A percentile compares a stretch with the other conserved stretches of the same genome.
Evolutionary conservation across 2,329 filamentous ascomycete genomes (phyloP).

Genomic region (Colletotrichum euphorbiae): DNA sequence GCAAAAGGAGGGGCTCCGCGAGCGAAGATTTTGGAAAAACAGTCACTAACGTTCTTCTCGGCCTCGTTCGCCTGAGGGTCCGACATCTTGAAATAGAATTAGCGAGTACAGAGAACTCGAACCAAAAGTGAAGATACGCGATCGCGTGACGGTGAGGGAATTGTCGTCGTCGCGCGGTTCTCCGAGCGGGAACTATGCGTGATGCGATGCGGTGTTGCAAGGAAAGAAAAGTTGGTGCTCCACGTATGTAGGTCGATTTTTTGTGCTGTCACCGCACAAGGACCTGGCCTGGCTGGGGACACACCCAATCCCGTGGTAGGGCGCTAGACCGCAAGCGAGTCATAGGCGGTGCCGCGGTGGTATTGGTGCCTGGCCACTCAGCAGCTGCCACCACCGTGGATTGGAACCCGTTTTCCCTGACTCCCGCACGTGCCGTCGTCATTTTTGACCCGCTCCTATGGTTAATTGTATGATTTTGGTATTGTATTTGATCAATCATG

Average conservation of each 20-base stretch:
- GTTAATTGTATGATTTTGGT: background rate
- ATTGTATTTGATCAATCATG: too few relatives aligned
- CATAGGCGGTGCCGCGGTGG: background rate
- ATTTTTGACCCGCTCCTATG: slow-evolving; percentile 11
- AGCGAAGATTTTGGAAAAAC: background rate
- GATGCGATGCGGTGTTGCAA: slow-evolving; percentile 37
- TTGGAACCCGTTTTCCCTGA: background rate
- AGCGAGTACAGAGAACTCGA: background rate
- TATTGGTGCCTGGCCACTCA: slow-evolving; percentile 21
- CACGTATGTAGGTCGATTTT: slow-evolving; percentile 35
- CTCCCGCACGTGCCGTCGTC: slow-evolving; percentile 19
- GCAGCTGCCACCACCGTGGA: background rate
- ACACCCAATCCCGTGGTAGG: slow-evolving; percentile 32
- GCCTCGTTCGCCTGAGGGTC: slow-evolving; percentile 89
- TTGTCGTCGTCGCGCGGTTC: slow-evolving; percentile 37
- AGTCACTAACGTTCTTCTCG: slow-evolving; percentile 85
- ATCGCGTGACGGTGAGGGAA: slow-evolving; percentile 35
- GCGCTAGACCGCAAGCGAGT: slow-evolving; percentile 39
- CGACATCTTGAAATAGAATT: slow-evolving; percentile 76
- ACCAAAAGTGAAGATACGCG: slow-evolving; percentile 37
- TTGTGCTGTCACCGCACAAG: slow-evolving; percentile 37
- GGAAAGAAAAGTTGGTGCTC: slow-evolving; percentile 38
- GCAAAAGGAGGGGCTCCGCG: slow-evolving; percentile 35
- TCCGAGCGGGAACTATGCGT: slow-evolving; percentile 36
- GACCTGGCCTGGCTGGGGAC: slow-evolving; percentile 32